Evolutionary conservation across 768 basidiomycete species (phyloP).

Genomic region (Tulasnella sp.): DNA sequence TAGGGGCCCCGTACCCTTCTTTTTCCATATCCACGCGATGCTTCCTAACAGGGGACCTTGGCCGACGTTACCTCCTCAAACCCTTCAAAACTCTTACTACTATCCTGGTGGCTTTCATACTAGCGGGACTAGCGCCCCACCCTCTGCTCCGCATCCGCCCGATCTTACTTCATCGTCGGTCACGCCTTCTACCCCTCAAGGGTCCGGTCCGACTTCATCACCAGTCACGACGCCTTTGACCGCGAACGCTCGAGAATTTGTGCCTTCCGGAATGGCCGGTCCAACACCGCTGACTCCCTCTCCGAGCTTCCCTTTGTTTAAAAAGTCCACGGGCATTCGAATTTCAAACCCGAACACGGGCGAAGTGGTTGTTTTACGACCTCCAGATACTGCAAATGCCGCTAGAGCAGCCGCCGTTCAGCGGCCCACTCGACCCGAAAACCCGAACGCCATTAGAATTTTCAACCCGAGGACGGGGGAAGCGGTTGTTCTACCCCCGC

Average conservation of each 20-base stretch:
- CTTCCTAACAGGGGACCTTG: background rate
- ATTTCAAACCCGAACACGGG: background rate
- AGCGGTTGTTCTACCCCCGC: too few species aligned
- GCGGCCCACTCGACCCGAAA: background rate
- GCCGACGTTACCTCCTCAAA: background rate
- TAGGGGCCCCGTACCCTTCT: too few species aligned
- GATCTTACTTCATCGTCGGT: background rate
- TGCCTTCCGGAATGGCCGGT: background rate
- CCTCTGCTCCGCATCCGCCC: background rate
- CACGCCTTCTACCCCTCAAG: background rate
- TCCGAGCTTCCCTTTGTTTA: background rate
- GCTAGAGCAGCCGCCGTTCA: background rate
- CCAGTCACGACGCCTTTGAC: background rate
- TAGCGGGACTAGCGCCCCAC: background rate
- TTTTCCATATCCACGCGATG: background rate
- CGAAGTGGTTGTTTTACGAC: background rate
- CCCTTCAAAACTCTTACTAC: background rate
- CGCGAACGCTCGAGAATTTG: background rate
- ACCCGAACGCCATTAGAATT: too few species aligned
- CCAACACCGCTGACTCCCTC: background rate
- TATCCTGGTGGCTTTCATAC: background rate
- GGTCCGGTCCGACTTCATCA: background rate
- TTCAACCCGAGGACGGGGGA: too few species aligned
- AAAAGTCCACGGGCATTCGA: background rate
- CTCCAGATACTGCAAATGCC: background rate